A percentile compares a stretch with the other conserved stretches of the same genome.
These are phyloP conservation scores for Lithospermum erythrorhizon DNA, from an alignment of 257 asterid species.

Conservation along the genomic window DNA sequence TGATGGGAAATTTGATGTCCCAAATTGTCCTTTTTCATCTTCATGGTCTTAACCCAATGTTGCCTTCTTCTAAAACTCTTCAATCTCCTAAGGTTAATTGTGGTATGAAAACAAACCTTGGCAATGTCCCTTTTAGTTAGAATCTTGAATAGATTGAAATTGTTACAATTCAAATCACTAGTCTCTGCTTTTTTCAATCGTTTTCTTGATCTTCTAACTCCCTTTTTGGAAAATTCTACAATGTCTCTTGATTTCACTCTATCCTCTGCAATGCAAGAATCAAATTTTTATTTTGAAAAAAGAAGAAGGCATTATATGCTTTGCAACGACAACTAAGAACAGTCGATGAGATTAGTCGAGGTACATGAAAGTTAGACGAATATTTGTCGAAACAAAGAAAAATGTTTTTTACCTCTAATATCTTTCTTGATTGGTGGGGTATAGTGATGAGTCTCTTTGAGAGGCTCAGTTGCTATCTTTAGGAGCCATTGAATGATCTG, in stretches of 20 bases:
- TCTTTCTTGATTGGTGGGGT: slow-evolving; percentile 13
- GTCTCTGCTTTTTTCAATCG: slow-evolving; percentile 16
- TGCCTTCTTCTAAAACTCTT: slow-evolving; percentile 19
- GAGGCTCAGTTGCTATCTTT: background rate
- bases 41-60: slow-evolving; percentile 22
- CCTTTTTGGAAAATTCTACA: background rate
- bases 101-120: slow-evolving; percentile 30
- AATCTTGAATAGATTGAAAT: slow-evolving; percentile 14
- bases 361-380: no score
- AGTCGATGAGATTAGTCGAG: no score
- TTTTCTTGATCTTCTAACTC: background rate
- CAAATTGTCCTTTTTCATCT: slow-evolving; percentile 40
- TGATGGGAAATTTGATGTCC: slow-evolving; percentile 2
- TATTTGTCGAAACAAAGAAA: background rate
- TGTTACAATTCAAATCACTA: slow-evolving; percentile 21
- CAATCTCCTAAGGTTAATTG: slow-evolving; percentile 27
- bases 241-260: slow-evolving; percentile 5
- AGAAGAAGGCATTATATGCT: no score
- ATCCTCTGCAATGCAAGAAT: slow-evolving; percentile 10
- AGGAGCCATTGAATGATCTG: slow-evolving; percentile 47
- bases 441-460: slow-evolving; percentile 28
- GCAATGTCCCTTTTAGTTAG: slow-evolving; percentile 31
- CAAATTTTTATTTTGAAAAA: background rate
- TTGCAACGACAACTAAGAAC: no score
- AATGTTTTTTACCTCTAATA: slow-evolving; percentile 16